Evolutionary conservation across 2,329 filamentous ascomycete species (phyloP).

Genomic region (Talaromyces sp.): DNA sequence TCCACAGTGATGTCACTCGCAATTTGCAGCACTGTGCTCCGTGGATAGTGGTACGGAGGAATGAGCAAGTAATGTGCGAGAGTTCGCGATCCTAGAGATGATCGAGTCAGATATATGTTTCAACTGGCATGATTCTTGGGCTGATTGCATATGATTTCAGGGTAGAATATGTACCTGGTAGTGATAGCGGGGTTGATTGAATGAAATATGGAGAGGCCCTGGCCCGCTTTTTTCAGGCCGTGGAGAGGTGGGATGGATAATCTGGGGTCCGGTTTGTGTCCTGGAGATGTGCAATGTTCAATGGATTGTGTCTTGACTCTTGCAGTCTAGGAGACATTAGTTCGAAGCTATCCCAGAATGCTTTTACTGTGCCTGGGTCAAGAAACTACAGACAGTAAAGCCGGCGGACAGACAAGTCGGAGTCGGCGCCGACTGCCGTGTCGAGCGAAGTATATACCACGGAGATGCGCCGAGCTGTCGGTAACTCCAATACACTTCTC

Average conservation of each 20-base stretch:
- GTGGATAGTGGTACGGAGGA: not conserved
- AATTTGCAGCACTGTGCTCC: not conserved
- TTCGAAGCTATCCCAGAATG: not conserved
- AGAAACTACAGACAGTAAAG: not conserved
- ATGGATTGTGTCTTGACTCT: not conserved
- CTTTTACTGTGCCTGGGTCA: not conserved
- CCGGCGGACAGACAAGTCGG: not conserved
- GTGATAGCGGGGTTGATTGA: slow-evolving; percentile 6
- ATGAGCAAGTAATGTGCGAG: not conserved
- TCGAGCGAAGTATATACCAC: not conserved
- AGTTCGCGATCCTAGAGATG: not conserved
- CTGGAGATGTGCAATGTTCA: not conserved
- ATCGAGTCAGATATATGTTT: not conserved
- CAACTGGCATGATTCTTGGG: not conserved
- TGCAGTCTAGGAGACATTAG: not conserved
- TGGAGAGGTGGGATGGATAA: not conserved
- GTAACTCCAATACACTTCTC: not conserved
- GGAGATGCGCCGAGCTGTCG: slow-evolving; percentile 4
- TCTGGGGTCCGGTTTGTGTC: not conserved
- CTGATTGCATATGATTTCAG: not conserved
- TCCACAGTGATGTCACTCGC: slow-evolving; percentile 16
- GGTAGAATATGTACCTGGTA: not conserved
- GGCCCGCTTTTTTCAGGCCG: slow-evolving; percentile 11
- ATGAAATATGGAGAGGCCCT: not conserved
- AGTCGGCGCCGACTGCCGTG: slow-evolving; percentile 1